Conservation (phyloP, 129 eudicot genomes). For the Chrysanthemum makinoi region DNA sequence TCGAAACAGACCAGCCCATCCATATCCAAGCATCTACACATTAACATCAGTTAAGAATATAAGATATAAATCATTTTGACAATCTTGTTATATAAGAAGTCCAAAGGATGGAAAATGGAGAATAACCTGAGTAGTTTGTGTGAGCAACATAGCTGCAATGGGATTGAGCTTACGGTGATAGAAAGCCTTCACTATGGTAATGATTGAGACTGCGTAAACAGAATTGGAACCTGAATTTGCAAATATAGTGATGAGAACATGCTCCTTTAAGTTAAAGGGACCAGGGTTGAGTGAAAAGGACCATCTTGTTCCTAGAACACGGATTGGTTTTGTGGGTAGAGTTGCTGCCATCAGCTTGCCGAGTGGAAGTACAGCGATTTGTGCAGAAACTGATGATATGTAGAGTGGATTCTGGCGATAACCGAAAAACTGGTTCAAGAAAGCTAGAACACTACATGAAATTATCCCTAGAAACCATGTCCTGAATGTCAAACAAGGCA, state of each 20-base stretch:
- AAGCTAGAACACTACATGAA: conserved; percentile 59
- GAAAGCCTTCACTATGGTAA: conserved; percentile 74
- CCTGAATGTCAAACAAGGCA: conserved; percentile 72
- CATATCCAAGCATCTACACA: conserved; percentile 76
- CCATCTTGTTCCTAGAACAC: conserved; percentile 46
- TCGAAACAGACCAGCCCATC: conserved; percentile 91
- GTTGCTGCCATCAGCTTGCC: conserved; percentile 83
- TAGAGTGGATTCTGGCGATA: conserved; percentile 39
- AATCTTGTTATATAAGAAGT: conserved; percentile 2
- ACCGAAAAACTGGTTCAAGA: conserved; percentile 67
- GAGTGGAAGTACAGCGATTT: conserved; percentile 58
- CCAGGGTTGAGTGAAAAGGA: conserved; percentile 76
- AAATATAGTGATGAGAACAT: conserved; percentile 75
- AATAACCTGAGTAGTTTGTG: conserved; percentile 67
- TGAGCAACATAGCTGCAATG: conserved; percentile 57
- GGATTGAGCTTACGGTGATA: conserved; percentile 59
- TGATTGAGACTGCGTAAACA: conserved; percentile 58
- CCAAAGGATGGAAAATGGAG: not conserved
- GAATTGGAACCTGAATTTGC: conserved; percentile 66
- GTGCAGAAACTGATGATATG: conserved; percentile 38
- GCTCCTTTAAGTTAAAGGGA: conserved; percentile 87
- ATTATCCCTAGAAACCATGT: conserved; percentile 80
- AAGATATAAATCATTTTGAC: not conserved
- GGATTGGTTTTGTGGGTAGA: conserved; percentile 39
- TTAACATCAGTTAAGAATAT: not conserved